phyloP scores from a whole-genome alignment of 2,329 filamentous ascomycete species.

The Dactylellina sp. region DNA sequence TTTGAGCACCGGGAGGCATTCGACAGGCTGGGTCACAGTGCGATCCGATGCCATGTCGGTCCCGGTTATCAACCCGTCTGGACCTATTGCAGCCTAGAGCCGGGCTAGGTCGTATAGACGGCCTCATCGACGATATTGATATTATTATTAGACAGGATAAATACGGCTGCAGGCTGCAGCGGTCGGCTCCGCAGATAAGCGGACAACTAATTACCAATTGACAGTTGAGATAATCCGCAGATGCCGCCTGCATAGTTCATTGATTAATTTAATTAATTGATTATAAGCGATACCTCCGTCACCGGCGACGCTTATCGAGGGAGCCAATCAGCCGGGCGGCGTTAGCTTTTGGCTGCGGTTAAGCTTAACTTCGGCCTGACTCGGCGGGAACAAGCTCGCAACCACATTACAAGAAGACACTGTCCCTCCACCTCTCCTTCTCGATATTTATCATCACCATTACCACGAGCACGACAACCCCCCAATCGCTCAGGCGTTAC shows the following conservation, averaged over 20 bases:
- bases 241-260: too few species aligned
- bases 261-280: too few species aligned
- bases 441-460: not conserved
- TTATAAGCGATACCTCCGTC: slow-evolving; percentile 17
- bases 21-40: not conserved
- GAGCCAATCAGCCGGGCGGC: slow-evolving; percentile 17
- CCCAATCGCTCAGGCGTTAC: too few species aligned
- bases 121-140: too few species aligned
- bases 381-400: slow-evolving; percentile 1
- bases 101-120: too few species aligned
- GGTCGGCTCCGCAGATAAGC: slow-evolving; percentile 8
- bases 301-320: slow-evolving; percentile 33
- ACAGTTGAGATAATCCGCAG: too few species aligned
- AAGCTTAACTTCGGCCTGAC: slow-evolving; percentile 4
- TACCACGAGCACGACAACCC: not conserved
- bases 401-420: not conserved
- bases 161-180: not conserved
- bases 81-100: too few species aligned
- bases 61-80: too few species aligned
- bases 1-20: not conserved
- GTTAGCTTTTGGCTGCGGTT: not conserved
- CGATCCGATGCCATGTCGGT: too few species aligned
- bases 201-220: not conserved
- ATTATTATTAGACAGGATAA: not conserved
- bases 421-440: not conserved